phyloP scores from a whole-genome alignment of 208 protist genomes.

The Acanthamoeba triangularis region DNA sequence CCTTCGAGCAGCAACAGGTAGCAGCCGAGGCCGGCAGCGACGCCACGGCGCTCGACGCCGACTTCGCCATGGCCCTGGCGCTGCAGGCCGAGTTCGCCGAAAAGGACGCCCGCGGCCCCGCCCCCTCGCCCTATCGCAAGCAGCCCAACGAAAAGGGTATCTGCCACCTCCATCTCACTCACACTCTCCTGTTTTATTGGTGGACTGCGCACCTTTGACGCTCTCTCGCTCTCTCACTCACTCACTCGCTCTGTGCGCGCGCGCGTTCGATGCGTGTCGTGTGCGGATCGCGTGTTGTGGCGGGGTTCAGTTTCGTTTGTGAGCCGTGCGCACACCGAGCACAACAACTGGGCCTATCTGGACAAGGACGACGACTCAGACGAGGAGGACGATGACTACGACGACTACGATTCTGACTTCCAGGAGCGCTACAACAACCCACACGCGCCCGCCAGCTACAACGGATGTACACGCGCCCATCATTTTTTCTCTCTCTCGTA shows the following conservation, averaged over 20 bases:
- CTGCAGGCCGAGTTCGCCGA: slow-evolving; percentile 25
- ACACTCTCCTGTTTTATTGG: too few species aligned
- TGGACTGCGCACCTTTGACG: too few species aligned
- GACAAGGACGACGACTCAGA: slow-evolving; percentile 6
- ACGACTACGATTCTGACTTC: slow-evolving; percentile 54
- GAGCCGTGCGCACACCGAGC: not conserved
- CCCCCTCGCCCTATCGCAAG: not conserved
- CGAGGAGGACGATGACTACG: slow-evolving; percentile 54
- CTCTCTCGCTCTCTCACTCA: not conserved
- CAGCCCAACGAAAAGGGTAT: slow-evolving; percentile 50
- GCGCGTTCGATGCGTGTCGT: too few species aligned
- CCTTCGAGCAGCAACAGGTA: not conserved
- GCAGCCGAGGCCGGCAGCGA: not conserved
- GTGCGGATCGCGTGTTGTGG: too few species aligned
- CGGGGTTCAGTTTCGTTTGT: too few species aligned
- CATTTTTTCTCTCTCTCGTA: too few species aligned
- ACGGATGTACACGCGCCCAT: slow-evolving; percentile 7
- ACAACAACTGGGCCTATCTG: not conserved
- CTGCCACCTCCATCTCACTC: not conserved
- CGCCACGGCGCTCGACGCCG: slow-evolving; percentile 31
- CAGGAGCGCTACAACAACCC: slow-evolving; percentile 56
- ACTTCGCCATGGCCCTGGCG: slow-evolving; percentile 37
- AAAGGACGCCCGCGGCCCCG: not conserved
- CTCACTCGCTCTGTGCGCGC: too few species aligned
- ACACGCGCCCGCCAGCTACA: slow-evolving; percentile 21